Percentiles rank a stretch among this genome's conserved stretches.
Evolutionary conservation across 2,329 filamentous ascomycete species (phyloP).

Genomic region (Diplodia sapinea): DNA sequence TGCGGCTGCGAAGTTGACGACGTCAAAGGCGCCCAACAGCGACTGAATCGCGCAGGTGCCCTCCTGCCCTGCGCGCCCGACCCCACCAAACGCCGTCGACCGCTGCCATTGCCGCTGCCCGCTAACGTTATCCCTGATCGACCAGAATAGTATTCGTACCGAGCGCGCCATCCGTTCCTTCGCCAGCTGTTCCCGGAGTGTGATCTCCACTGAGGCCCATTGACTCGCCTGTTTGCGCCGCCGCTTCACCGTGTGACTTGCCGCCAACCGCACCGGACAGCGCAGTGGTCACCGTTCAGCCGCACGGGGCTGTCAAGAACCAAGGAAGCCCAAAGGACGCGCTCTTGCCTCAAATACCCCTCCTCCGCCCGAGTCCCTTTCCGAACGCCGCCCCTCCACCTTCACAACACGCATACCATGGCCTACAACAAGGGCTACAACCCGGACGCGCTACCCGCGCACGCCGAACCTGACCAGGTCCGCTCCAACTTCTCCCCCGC

Average conservation of each 20-base stretch:
- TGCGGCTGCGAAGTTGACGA: conserved; percentile 21
- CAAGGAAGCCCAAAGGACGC: conserved; percentile 13
- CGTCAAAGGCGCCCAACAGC: conserved; percentile 20
- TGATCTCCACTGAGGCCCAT: conserved; percentile 1
- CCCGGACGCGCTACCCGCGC: conserved; percentile 92
- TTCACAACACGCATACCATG: conserved; percentile 59
- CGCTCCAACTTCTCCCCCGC: conserved; percentile 33
- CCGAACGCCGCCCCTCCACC: not conserved
- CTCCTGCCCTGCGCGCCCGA: conserved; percentile 24
- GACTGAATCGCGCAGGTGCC: conserved; percentile 23
- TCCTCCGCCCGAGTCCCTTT: not conserved
- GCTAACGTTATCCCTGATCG: conserved; percentile 27
- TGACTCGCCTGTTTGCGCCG: conserved; percentile 22
- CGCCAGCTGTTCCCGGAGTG: not conserved
- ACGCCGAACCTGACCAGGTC: conserved; percentile 77
- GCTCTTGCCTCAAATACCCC: conserved; percentile 20
- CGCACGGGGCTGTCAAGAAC: conserved; percentile 28
- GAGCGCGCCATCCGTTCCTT: not conserved
- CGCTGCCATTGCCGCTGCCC: conserved; percentile 13
- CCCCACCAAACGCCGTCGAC: conserved; percentile 22
- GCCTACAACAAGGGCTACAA: conserved; percentile 94
- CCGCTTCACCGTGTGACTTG: conserved; percentile 14
- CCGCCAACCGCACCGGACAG: conserved; percentile 11
- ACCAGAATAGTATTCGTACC: conserved; percentile 19
- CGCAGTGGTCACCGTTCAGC: conserved; percentile 28